Conservation (phyloP, 2,329 filamentous ascomycete genomes). For the Nannizziopsis barbatae region DNA sequence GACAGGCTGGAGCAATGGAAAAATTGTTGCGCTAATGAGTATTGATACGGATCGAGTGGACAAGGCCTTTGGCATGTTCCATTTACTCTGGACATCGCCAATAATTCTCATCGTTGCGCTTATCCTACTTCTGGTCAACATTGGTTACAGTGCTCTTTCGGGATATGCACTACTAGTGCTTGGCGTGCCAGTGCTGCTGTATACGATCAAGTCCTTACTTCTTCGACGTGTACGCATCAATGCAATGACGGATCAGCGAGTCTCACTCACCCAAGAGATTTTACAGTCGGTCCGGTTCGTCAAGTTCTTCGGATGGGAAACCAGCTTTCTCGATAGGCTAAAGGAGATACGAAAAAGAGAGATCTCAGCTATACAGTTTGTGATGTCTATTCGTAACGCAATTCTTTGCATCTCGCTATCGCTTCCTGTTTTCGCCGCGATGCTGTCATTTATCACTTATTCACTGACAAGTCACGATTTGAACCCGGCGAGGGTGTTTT, state of each 20-base stretch:
- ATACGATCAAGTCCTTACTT: slow-evolving; percentile 67
- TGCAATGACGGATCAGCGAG: slow-evolving; percentile 84
- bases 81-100: slow-evolving; percentile 81
- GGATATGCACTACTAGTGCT: slow-evolving; percentile 75
- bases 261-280: slow-evolving; percentile 86
- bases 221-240: slow-evolving; percentile 68
- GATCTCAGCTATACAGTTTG: slow-evolving; percentile 69
- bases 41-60: slow-evolving; percentile 91
- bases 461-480: slow-evolving; percentile 55
- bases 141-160: slow-evolving; percentile 79
- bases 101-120: slow-evolving; percentile 68
- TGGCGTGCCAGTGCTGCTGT: slow-evolving; percentile 64
- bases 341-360: slow-evolving; percentile 63
- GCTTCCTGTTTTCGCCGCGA: slow-evolving; percentile 85
- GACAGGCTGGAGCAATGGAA: slow-evolving; percentile 80
- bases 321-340: slow-evolving; percentile 67
- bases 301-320: slow-evolving; percentile 95
- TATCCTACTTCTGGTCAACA: slow-evolving; percentile 68
- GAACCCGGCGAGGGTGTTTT: slow-evolving; percentile 71
- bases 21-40: slow-evolving; percentile 87
- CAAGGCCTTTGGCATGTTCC: slow-evolving; percentile 76
- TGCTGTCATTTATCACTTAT: slow-evolving; percentile 83
- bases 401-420: slow-evolving; percentile 74
- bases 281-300: slow-evolving; percentile 84
- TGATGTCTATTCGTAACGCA: slow-evolving; percentile 72